Percentiles rank a stretch among this genome's conserved stretches.
Evolutionary conservation across 306 rosid species (phyloP).

Genomic region (Malus orientalis): DNA sequence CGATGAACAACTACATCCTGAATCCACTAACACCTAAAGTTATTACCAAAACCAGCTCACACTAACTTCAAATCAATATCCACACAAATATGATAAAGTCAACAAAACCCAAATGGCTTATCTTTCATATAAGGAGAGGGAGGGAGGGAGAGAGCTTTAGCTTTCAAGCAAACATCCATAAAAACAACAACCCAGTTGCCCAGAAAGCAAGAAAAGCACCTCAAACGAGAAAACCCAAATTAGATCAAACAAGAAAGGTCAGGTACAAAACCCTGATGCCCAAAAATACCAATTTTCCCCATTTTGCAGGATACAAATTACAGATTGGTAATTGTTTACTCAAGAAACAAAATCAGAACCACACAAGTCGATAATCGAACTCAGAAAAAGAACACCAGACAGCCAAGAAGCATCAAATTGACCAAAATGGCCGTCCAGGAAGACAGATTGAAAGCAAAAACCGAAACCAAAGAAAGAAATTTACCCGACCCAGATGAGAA

Average conservation of each 20-base stretch:
- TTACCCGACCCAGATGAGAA: conserved; percentile 19
- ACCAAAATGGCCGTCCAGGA: background rate
- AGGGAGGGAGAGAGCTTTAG: background rate
- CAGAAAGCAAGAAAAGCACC: conserved; percentile 17
- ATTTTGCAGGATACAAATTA: conserved; percentile 18
- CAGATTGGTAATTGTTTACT: background rate
- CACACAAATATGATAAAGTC: background rate
- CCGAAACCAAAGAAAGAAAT: background rate
- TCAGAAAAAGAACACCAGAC: background rate
- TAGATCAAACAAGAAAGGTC: conserved; percentile 2
- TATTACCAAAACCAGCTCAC: conserved; percentile 12
- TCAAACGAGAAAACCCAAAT: background rate
- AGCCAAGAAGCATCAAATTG: background rate
- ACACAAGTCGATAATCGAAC: background rate
- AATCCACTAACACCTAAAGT: background rate
- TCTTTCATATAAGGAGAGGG: background rate
- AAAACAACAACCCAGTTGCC: background rate
- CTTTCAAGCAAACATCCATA: background rate
- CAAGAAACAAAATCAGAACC: background rate
- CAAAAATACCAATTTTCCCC: conserved; percentile 23
- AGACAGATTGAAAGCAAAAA: background rate
- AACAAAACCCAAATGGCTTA: background rate
- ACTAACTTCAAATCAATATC: conserved; percentile 2
- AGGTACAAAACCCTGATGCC: conserved; percentile 34
- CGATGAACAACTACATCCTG: background rate